A percentile compares a stretch with the other conserved stretches of the same genome.
phyloP scores from a whole-genome alignment of 495 filamentous ascomycete genomes.

The Talaromyces thailandensis region DNA sequence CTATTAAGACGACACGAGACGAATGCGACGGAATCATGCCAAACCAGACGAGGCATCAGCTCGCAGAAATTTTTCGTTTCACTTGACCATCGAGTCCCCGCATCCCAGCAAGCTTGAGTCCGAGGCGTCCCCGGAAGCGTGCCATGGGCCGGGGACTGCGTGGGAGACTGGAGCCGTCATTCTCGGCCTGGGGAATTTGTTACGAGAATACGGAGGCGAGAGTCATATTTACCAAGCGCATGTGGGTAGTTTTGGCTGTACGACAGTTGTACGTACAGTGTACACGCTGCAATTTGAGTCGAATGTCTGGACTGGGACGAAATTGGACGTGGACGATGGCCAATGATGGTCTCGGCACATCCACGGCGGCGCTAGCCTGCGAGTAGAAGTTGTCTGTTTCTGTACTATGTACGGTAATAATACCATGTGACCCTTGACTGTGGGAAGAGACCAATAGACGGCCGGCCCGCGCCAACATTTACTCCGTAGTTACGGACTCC shows the following conservation, averaged over 20 bases:
- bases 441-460: too few relatives aligned
- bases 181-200: constrained; percentile 2
- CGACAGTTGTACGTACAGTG: background rate
- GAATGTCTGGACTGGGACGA: constrained; percentile 1
- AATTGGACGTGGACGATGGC: background rate
- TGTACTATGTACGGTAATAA: background rate
- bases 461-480: too few relatives aligned
- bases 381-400: background rate
- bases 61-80: background rate
- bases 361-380: background rate
- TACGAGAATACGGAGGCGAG: background rate
- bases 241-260: background rate
- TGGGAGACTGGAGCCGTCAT: constrained; percentile 1
- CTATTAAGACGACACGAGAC: background rate
- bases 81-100: background rate
- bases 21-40: background rate
- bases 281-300: background rate
- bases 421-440: background rate
- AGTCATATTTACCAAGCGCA: background rate
- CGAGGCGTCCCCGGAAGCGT: constrained; percentile 1
- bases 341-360: constrained; percentile 1
- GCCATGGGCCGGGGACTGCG: constrained; percentile 2
- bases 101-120: background rate
- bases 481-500: too few relatives aligned
- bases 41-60: background rate